A percentile compares a stretch with the other conserved stretches of the same genome.
These are phyloP conservation scores for Bolboschoenus planiculmis DNA, from an alignment of 176 grass and related monocot species.

Conservation along the genomic window DNA sequence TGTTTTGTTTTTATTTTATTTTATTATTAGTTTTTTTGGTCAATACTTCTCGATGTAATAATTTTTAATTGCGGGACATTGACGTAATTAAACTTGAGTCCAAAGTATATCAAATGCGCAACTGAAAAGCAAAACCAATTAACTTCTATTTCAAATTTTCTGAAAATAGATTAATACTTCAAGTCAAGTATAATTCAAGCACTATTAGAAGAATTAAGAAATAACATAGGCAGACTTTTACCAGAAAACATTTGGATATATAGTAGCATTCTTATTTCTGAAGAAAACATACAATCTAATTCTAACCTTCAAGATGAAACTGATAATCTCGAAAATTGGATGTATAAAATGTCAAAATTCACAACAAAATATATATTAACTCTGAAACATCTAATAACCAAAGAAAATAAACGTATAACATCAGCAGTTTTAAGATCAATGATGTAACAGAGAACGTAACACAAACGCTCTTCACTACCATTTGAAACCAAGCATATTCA, in stretches of 20 bases:
- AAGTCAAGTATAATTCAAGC: neutral
- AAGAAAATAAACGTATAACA: neutral
- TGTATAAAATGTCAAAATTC: neutral
- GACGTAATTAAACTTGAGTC: too few relatives aligned
- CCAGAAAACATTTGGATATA: neutral
- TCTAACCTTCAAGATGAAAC: neutral
- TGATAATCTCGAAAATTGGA: neutral
- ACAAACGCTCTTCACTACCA: neutral
- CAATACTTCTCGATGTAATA: too few relatives aligned
- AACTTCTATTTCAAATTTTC: neutral
- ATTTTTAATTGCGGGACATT: too few relatives aligned
- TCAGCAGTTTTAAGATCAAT: neutral
- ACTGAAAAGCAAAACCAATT: too few relatives aligned
- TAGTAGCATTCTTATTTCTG: neutral
- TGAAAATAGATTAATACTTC: neutral
- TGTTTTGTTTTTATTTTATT: neutral
- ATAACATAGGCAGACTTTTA: neutral
- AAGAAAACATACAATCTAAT: too few relatives aligned
- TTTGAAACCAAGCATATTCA: neutral
- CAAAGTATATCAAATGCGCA: too few relatives aligned
- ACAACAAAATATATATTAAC: neutral
- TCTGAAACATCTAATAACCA: neutral
- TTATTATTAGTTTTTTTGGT: too few relatives aligned
- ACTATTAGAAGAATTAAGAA: neutral
- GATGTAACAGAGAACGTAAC: neutral